phyloP scores from a whole-genome alignment of 2,329 filamentous ascomycete genomes.

The Exophiala lecanii-corni region DNA sequence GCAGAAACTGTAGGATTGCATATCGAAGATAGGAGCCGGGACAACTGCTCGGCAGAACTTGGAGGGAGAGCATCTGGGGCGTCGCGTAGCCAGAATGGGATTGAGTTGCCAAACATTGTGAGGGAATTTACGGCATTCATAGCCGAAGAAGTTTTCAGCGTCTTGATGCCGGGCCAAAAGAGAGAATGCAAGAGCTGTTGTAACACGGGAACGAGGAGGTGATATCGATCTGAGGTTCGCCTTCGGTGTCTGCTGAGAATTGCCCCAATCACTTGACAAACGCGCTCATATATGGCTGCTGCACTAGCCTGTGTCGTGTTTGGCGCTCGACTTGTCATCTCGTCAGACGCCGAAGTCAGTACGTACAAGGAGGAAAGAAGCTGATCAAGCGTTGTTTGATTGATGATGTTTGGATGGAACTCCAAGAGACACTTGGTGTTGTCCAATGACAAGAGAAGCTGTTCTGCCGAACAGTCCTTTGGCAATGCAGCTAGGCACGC shows the following conservation, averaged over 20 bases:
- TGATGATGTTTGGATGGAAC: conserved; percentile 37
- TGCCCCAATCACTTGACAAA: conserved; percentile 50
- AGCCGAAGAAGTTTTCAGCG: conserved; percentile 3
- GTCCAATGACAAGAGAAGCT: conserved; percentile 33
- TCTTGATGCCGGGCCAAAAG: conserved; percentile 39
- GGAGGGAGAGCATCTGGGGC: conserved; percentile 27
- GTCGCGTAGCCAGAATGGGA: conserved; percentile 25
- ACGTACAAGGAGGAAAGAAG: conserved; percentile 37
- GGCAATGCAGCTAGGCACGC: conserved; percentile 30
- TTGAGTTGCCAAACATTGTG: conserved; percentile 13
- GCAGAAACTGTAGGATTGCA: conserved; percentile 58
- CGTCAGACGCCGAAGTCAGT: conserved; percentile 31
- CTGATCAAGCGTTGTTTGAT: conserved; percentile 44
- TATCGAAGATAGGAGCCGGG: conserved; percentile 55
- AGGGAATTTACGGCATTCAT: conserved; percentile 1
- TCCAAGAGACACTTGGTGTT: conserved; percentile 38
- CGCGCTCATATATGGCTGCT: conserved; percentile 47
- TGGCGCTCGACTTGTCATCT: neutral
- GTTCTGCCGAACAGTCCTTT: neutral
- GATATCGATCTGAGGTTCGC: conserved; percentile 56
- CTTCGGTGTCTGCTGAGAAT: conserved; percentile 55
- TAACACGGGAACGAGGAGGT: conserved; percentile 53
- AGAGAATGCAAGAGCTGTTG: conserved; percentile 53
- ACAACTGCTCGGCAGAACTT: conserved; percentile 45
- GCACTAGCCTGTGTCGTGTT: conserved; percentile 3